Conservation (phyloP, 2,329 filamentous ascomycete species). For the Aspergillus versicolor region DNA sequence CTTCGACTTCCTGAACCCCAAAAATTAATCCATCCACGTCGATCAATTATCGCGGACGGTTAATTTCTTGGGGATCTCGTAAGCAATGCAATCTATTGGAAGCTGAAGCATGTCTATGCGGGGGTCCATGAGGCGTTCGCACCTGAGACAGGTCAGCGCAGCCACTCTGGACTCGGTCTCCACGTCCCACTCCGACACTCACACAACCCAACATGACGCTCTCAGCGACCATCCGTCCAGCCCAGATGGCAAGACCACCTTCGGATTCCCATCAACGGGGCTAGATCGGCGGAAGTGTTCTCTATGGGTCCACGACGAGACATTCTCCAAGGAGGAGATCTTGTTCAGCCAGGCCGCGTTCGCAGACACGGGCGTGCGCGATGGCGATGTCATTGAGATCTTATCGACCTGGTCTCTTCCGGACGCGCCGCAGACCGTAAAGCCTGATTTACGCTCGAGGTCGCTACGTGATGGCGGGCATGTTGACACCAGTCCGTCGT, state of each 20-base stretch:
- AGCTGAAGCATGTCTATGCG: conserved; percentile 36
- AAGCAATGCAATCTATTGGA: conserved; percentile 22
- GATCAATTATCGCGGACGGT: not conserved
- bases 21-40: not conserved
- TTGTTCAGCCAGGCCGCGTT: conserved; percentile 74
- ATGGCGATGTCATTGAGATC: conserved; percentile 72
- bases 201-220: conserved; percentile 23
- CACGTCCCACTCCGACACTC: conserved; percentile 28
- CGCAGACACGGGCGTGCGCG: conserved; percentile 59
- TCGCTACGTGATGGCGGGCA: conserved; percentile 25
- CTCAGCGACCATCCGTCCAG: conserved; percentile 22
- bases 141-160: conserved; percentile 42
- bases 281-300: conserved; percentile 42
- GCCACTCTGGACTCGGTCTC: conserved; percentile 38
- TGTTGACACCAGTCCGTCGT: conserved; percentile 25
- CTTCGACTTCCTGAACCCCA: not conserved
- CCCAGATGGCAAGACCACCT: conserved; percentile 26
- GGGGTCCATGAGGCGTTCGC: conserved; percentile 40
- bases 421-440: conserved; percentile 38
- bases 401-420: conserved; percentile 53
- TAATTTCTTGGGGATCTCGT: not conserved
- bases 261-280: conserved; percentile 26
- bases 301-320: conserved; percentile 67
- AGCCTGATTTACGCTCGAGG: conserved; percentile 29
- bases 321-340: conserved; percentile 74